These are phyloP conservation scores for Moesziomyces antarcticus DNA, from an alignment of 1,284 basidiomycete species.

Conservation along the genomic window DNA sequence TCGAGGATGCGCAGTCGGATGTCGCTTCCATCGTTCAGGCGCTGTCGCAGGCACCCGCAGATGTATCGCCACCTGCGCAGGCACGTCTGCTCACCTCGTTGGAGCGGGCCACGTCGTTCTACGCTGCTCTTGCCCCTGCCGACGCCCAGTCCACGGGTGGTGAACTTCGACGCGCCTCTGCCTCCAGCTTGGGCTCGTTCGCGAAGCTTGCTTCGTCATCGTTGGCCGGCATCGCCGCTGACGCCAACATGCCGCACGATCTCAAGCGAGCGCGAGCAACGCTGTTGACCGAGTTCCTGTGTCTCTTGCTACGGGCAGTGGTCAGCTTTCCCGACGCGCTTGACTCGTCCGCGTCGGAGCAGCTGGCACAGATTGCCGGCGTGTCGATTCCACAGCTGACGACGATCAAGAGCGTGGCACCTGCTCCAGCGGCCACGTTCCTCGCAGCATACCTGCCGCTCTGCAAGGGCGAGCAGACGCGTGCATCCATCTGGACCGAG, in stretches of 20 bases:
- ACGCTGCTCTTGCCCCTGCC: constrained; percentile 28
- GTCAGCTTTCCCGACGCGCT: constrained; percentile 24
- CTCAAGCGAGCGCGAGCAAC: constrained; percentile 16
- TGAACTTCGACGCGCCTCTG: constrained; percentile 11
- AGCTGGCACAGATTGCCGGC: constrained; percentile 15
- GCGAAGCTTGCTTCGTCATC: constrained; percentile 13
- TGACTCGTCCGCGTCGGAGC: constrained; percentile 7
- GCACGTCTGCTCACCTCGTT: constrained; percentile 4
- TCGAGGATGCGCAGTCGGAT: constrained; percentile 15
- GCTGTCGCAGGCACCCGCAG: constrained; percentile 4
- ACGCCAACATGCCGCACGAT: background rate
- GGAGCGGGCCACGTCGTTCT: constrained; percentile 28
- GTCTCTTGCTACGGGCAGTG: constrained; percentile 16
- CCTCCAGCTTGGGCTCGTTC: constrained; percentile 13
- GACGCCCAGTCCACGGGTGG: constrained; percentile 10
- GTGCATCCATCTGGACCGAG: constrained; percentile 39
- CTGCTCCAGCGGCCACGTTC: constrained; percentile 28
- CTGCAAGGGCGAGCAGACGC: constrained; percentile 8
- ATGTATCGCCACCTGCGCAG: background rate
- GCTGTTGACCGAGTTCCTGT: constrained; percentile 31
- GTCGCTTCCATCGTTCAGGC: constrained; percentile 12
- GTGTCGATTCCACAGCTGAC: constrained; percentile 29
- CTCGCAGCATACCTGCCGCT: constrained; percentile 35
- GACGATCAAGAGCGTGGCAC: constrained; percentile 16
- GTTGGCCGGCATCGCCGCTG: constrained; percentile 8